Conservation (phyloP, 139 green algal species). For the Micractinium conductrix region DNA sequence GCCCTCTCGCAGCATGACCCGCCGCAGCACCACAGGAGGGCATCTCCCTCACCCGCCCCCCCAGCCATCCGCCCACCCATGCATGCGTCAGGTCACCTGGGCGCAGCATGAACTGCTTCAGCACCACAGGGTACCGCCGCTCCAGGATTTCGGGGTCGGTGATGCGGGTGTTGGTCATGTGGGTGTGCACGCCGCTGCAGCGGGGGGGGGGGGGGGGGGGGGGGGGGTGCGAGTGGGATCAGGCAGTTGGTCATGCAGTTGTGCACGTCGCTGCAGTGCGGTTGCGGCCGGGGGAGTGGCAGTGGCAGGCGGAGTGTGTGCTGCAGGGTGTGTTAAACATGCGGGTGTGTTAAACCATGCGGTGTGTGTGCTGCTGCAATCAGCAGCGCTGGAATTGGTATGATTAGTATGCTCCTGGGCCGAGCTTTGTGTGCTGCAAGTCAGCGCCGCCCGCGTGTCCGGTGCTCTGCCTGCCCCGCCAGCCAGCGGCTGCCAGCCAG, state of each 20-base stretch:
- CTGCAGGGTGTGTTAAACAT: too few relatives aligned
- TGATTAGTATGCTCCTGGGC: too few relatives aligned
- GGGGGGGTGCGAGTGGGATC: neutral
- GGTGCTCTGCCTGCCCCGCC: neutral
- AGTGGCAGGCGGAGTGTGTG: neutral
- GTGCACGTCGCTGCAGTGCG: neutral
- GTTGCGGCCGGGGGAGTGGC: neutral
- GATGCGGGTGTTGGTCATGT: slow-evolving; percentile 99
- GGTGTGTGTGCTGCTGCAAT: too few relatives aligned
- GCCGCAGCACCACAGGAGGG: too few relatives aligned
- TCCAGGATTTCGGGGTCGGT: slow-evolving; percentile 96
- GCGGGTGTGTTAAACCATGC: too few relatives aligned
- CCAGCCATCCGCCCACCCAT: too few relatives aligned
- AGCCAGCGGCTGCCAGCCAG: too few relatives aligned
- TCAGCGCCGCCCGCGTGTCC: neutral
- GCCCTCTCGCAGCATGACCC: too few relatives aligned
- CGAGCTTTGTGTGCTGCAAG: neutral
- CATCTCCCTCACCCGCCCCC: too few relatives aligned
- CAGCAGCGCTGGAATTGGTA: too few relatives aligned
- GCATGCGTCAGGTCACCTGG: slow-evolving; percentile 8
- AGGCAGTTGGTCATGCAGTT: too few relatives aligned
- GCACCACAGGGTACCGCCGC: slow-evolving; percentile 88
- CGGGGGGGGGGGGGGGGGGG: neutral
- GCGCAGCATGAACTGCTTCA: slow-evolving; percentile 87
- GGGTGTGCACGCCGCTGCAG: slow-evolving; percentile 91